A percentile compares a stretch with the other conserved stretches of the same genome.
These are phyloP conservation scores for Rhinocladiella mackenziei DNA, from an alignment of 2,329 filamentous ascomycete genomes.

Conservation along the genomic window DNA sequence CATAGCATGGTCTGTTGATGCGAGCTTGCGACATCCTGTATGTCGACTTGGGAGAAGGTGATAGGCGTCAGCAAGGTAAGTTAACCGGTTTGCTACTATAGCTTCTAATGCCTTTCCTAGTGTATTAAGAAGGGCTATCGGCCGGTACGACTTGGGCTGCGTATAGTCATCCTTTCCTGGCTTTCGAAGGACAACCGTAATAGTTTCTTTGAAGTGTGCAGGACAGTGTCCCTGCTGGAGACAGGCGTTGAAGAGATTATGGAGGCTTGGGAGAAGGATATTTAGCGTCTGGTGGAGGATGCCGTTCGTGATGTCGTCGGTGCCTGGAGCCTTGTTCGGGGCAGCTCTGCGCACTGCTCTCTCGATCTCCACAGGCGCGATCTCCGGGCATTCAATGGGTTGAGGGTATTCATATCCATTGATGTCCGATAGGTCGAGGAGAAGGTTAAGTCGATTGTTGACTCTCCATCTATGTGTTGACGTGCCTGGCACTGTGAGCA, in stretches of 20 bases:
- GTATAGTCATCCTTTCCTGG: conserved; percentile 26
- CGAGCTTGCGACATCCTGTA: conserved; percentile 7
- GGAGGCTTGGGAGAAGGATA: conserved; percentile 5
- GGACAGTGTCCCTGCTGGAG: conserved; percentile 23
- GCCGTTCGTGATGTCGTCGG: conserved; percentile 26
- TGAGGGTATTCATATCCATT: conserved; percentile 3
- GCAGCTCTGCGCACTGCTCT: conserved; percentile 24
- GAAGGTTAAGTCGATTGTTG: too few species aligned
- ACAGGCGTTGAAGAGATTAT: conserved; percentile 13
- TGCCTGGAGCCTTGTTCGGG: conserved; percentile 29
- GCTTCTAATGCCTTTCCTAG: conserved; percentile 21
- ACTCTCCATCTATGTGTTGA: too few species aligned
- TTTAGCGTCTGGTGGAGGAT: conserved; percentile 13
- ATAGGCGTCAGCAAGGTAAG: conserved; percentile 18
- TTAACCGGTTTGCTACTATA: conserved; percentile 16
- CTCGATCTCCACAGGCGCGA: conserved; percentile 27
- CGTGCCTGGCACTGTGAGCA: too few species aligned
- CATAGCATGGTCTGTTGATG: conserved; percentile 18
- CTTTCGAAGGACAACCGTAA: conserved; percentile 26
- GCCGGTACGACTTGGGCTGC: conserved; percentile 21
- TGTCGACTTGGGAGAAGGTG: conserved; percentile 20
- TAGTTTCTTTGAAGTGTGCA: conserved; percentile 21
- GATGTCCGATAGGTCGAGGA: conserved; percentile 11
- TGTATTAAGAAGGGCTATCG: conserved; percentile 26
- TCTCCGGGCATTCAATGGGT: conserved; percentile 23